phyloP scores from a whole-genome alignment of 345 rosid species.

The Bruguiera sexangula region DNA sequence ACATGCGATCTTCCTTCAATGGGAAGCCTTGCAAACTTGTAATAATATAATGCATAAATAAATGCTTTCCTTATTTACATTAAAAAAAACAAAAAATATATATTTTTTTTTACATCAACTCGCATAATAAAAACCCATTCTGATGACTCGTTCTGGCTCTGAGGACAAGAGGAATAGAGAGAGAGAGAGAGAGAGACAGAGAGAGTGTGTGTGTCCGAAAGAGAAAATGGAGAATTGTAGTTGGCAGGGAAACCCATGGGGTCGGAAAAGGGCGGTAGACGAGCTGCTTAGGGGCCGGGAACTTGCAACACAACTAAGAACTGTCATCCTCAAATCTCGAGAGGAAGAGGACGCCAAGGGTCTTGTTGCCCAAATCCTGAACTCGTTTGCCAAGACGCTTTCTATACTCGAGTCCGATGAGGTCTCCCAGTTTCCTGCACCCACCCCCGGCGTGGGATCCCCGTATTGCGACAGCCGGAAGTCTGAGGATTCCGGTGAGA shows the following conservation, averaged over 20 bases:
- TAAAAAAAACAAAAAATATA: too few species aligned
- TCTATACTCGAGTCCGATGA: conserved; percentile 26
- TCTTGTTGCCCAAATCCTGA: conserved; percentile 28
- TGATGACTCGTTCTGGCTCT: too few species aligned
- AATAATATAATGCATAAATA: too few species aligned
- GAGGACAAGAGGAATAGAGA: too few species aligned
- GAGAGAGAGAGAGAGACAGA: too few species aligned
- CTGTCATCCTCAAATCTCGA: neutral
- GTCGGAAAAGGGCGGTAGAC: conserved; percentile 15
- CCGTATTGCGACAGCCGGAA: conserved; percentile 23
- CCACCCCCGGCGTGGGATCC: neutral
- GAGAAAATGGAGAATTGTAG: too few species aligned
- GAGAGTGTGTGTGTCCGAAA: too few species aligned
- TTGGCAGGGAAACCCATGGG: conserved; percentile 10
- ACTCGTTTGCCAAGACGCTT: conserved; percentile 30
- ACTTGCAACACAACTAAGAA: conserved; percentile 22
- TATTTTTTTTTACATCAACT: too few species aligned
- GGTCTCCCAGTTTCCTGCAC: conserved; percentile 16
- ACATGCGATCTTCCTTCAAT: neutral
- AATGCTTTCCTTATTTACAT: too few species aligned
- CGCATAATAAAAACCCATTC: too few species aligned
- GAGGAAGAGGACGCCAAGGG: conserved; percentile 4
- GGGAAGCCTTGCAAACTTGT: too few species aligned
- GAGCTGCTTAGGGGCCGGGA: conserved; percentile 44
- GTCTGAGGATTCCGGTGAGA: conserved; percentile 41